Evolutionary conservation across 257 asterid species (phyloP), one percentile per base, ranked within the genome.

Genomic region (Nicotiana obtusifolia): DNA sequence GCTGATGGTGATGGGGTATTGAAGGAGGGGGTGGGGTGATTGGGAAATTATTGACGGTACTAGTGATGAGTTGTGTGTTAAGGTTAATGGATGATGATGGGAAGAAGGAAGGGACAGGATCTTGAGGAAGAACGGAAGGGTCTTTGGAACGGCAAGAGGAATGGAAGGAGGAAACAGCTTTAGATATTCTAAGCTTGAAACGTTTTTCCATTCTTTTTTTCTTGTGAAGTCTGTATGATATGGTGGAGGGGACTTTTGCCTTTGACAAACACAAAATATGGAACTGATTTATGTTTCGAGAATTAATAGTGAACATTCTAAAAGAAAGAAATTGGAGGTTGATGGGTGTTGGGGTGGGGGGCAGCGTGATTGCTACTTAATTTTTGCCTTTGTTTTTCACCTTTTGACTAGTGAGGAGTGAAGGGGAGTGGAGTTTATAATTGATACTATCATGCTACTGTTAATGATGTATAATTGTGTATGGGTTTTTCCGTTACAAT

Each of bases 121-220:
- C 87, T 37, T 41, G 79, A 0, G 97, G 93, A 83, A 91, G 91
- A 64, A 26, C 35, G 83, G 92, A 87, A 65, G 94, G 86, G 84
- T 91, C 85, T 80, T 88, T 93, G 22, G 97, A 91, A 81, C 93
- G 91, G 89, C 97, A 93, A 1, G 49, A 41, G 49, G 97, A 41
- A 20, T 71, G 86, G 35, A 89, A 91, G 44, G 92, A 80, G 24
- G 89, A 67, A 85, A 93, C 87, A 13, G 82, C 86, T 82, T 83
- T 88, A 81, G 86, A 86, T 65, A 93, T 84, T 30, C 90, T 87
- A 13, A 92, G 90, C 87, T 89, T 92, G 37, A 93, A 91, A 44
- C 54, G 20, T 71, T 71, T 71, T 11, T 57, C 2, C 78, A 71
- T 71, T 28, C 19, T 75, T 11, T 60, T 60, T 24, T 62, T 5